A percentile compares a stretch with the other conserved stretches of the same genome.
Evolutionary conservation across 73 alveolate species (phyloP).

Genomic region (Uronychia binucleata): DNA sequence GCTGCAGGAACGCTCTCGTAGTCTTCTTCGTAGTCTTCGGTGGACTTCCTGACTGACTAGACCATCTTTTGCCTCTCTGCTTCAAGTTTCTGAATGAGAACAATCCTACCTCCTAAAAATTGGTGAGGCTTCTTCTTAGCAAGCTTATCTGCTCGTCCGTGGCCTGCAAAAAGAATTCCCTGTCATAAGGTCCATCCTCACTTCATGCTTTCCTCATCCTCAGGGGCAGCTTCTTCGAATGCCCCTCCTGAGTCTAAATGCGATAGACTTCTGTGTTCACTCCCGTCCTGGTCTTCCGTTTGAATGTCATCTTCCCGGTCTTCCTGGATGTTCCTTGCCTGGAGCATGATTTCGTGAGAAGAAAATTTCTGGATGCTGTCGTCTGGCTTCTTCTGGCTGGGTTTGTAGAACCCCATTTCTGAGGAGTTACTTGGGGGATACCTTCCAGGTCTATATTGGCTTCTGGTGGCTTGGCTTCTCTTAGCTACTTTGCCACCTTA

Average conservation of each 20-base stretch:
- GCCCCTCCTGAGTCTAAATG: background rate
- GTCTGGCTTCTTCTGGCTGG: background rate
- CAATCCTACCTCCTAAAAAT: constrained; percentile 16
- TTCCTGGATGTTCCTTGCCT: background rate
- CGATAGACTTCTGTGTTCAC: background rate
- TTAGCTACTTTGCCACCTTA: background rate
- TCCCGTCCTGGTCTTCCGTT: background rate
- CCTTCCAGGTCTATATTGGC: background rate
- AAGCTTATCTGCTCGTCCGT: constrained; percentile 5
- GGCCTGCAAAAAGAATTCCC: constrained; percentile 7
- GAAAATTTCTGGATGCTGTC: background rate
- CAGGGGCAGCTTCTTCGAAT: background rate
- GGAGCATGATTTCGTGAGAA: background rate
- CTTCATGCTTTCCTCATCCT: background rate
- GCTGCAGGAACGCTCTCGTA: constrained; percentile 5
- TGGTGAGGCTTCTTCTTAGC: constrained; percentile 8
- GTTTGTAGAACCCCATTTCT: background rate
- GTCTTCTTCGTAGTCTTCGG: constrained; percentile 53
- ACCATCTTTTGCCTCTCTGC: background rate
- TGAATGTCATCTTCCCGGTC: background rate
- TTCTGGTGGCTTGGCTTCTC: background rate
- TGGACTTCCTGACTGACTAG: constrained; percentile 27
- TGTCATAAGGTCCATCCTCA: background rate
- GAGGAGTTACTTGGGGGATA: background rate
- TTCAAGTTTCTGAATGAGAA: background rate